Conservation (phyloP, 176 grass and related monocot genomes). For the Raddia distichophylla region DNA sequence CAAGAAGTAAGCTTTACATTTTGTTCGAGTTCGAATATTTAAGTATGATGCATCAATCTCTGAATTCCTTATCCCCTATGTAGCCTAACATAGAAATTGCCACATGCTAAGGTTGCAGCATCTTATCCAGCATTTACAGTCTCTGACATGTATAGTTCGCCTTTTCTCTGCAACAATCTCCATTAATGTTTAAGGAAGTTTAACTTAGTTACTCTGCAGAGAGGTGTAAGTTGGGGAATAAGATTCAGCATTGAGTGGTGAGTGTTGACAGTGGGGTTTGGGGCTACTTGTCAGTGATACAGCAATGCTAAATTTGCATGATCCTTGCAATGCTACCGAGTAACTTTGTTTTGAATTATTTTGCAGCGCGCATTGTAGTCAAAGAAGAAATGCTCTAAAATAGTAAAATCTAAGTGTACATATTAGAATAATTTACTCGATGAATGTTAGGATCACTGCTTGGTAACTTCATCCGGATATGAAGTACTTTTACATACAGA, state of each 20-base stretch:
- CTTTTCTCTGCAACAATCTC: constrained; percentile 1
- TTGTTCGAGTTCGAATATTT: constrained; percentile 18
- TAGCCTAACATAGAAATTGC: not conserved
- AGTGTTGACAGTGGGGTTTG: not conserved
- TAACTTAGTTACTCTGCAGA: not conserved
- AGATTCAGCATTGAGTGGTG: not conserved
- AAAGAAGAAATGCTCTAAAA: constrained; percentile 3
- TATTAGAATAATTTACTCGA: not conserved
- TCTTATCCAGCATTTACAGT: constrained; percentile 17
- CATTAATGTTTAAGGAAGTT: not conserved
- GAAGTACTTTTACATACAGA: not conserved
- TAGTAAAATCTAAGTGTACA: not conserved
- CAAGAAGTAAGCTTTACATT: constrained; percentile 56
- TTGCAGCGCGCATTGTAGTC: not conserved
- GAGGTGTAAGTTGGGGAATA: constrained; percentile 6
- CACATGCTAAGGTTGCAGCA: not conserved
- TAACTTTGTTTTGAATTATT: not conserved
- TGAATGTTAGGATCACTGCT: not conserved
- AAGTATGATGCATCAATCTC: constrained; percentile 2
- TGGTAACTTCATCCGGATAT: not conserved
- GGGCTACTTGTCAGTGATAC: not conserved
- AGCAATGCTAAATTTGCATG: not conserved
- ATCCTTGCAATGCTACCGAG: not conserved
- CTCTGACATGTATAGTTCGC: not conserved
- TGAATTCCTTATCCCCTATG: constrained; percentile 23